Evolutionary conservation across 2,329 filamentous ascomycete genomes (phyloP), one percentile per base, ranked within the genome.

Genomic region (Beauveria pseudobassiana): DNA sequence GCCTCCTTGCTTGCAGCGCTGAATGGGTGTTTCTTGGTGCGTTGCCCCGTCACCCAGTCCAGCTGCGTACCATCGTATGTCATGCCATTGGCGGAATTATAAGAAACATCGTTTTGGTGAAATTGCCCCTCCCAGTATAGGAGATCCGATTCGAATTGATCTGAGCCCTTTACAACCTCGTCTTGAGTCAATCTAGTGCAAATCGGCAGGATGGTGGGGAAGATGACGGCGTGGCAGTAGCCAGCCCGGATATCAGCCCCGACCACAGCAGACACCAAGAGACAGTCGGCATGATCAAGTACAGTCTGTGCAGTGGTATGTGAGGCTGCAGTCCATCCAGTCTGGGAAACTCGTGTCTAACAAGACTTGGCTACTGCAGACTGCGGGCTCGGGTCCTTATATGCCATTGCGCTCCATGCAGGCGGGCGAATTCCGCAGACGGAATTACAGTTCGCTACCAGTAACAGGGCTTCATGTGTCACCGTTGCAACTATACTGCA

Each of bases 121-220:
- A 78, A 78, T 26, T 75, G 71, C n/a, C 74, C 76, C 63, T 79
- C 77, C 75, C 76, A 78, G 64, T 74, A 77, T 16, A 78, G 63
- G 18, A 77, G 63, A 54, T 77, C 71, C 64, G 69, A 71, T 28
- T 72, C 67, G 30, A 77, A 77, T 1, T 68, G 65, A 10, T 70
- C 65, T 0, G 73, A 65, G 7, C 69, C 63, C 14, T 65, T 57
- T 5, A 76, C 64, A 7, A 73, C 66, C 8, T 72, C 63, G 1
- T 69, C 57, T 14, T 70, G 69, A 0, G 70, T 67, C 70, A 73
- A 6, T 72, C 59, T 0, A 67, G 61, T 0, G 67, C 70, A 55
- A 73, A 72, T 1, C 71, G 69, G 42, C 71, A 73, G 2, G 74
- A 66, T 9, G 73, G 66, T 42, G 62, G 28, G 24, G 58, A 57